These are phyloP conservation scores for Stagonosporopsis cucurbitacearum DNA, from an alignment of 2,329 filamentous ascomycete species.

Conservation along the genomic window DNA sequence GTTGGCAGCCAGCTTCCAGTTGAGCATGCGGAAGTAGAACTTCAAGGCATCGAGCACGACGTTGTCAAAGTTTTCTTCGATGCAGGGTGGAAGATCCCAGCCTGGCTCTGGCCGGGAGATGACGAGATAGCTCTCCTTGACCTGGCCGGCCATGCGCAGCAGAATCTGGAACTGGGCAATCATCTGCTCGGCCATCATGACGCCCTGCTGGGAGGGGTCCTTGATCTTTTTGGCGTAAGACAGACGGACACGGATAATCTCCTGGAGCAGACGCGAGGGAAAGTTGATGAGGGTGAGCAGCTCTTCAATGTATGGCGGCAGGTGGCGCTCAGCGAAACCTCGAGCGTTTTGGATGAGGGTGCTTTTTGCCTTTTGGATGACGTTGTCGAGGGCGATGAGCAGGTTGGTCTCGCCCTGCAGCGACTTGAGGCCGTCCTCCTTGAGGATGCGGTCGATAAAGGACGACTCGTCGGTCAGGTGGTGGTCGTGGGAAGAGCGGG, in stretches of 20 bases:
- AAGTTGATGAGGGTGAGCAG: slow-evolving; percentile 96
- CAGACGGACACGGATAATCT: slow-evolving; percentile 90
- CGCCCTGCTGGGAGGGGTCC: slow-evolving; percentile 88
- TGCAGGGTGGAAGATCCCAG: slow-evolving; percentile 94
- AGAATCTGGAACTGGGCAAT: slow-evolving; percentile 95
- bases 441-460: slow-evolving; percentile 92
- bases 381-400: slow-evolving; percentile 79
- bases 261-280: slow-evolving; percentile 91
- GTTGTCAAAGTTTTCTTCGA: slow-evolving; percentile 93
- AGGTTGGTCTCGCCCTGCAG: slow-evolving; percentile 86
- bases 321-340: slow-evolving; percentile 83
- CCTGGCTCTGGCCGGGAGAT: slow-evolving; percentile 87
- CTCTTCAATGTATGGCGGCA: slow-evolving; percentile 96
- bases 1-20: slow-evolving; percentile 96
- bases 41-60: slow-evolving; percentile 91
- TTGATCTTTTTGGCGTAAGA: slow-evolving; percentile 95
- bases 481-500: slow-evolving; percentile 70
- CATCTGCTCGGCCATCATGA: slow-evolving; percentile 97
- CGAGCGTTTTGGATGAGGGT: slow-evolving; percentile 87
- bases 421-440: slow-evolving; percentile 92
- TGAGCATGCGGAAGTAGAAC: slow-evolving; percentile 98
- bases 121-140: slow-evolving; percentile 85
- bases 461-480: slow-evolving; percentile 88
- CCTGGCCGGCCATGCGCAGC: slow-evolving; percentile 86
- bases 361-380: slow-evolving; percentile 91